phyloP scores from a whole-genome alignment of 2,329 filamentous ascomycete species.

The Sporothrix euskadiensis region DNA sequence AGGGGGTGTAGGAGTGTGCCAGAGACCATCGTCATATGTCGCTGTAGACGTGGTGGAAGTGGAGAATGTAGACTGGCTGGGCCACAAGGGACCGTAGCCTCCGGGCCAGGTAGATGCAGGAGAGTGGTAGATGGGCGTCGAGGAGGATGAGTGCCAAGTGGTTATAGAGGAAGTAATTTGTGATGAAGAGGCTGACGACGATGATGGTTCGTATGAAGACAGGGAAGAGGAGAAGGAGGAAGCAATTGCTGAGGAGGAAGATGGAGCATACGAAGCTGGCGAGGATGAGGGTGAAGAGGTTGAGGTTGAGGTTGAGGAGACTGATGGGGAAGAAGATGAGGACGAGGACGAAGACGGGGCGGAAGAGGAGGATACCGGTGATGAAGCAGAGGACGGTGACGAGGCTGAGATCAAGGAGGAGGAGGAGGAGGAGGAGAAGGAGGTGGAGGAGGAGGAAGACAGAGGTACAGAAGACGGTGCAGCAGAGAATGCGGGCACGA shows the following conservation, averaged over 20 bases:
- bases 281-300: background rate
- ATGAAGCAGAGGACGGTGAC: background rate
- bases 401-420: background rate
- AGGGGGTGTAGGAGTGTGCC: constrained; percentile 1
- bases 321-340: background rate
- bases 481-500: background rate
- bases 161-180: background rate
- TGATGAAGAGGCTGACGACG: background rate
- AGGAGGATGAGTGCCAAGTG: background rate
- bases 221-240: background rate
- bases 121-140: background rate
- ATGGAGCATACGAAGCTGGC: background rate
- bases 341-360: background rate
- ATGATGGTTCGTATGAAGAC: background rate
- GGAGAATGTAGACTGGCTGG: constrained; percentile 7
- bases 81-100: background rate
- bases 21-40: background rate
- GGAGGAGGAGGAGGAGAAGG: background rate
- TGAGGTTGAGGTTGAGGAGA: background rate
- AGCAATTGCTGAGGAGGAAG: background rate
- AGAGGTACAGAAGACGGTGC: background rate
- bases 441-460: background rate
- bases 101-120: background rate
- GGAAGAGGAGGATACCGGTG: background rate
- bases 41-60: constrained; percentile 13